These are phyloP conservation scores for Erythrobasidium yunnanense DNA, from an alignment of 768 basidiomycete genomes.

Conservation along the genomic window DNA sequence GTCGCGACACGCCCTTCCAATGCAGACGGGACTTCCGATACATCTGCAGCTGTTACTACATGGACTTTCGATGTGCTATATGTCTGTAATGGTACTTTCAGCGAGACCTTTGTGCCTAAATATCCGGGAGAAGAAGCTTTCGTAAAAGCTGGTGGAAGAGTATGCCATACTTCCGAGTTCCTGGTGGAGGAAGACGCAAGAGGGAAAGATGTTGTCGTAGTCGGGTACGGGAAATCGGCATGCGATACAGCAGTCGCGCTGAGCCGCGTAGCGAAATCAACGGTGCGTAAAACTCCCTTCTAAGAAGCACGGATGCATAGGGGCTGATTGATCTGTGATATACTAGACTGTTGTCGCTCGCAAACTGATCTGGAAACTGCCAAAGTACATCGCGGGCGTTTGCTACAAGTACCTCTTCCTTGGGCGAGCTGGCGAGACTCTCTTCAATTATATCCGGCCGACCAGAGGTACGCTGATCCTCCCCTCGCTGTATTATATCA, in stretches of 20 bases:
- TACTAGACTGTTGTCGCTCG: constrained; percentile 18
- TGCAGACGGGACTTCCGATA: not conserved
- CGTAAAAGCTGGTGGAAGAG: constrained; percentile 1
- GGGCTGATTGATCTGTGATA: not conserved
- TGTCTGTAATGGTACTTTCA: constrained; percentile 25
- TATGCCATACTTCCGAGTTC: constrained; percentile 20
- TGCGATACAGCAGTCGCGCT: constrained; percentile 19
- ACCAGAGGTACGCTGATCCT: not conserved
- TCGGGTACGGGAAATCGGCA: constrained; percentile 23
- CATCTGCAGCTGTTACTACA: not conserved
- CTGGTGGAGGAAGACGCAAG: not conserved
- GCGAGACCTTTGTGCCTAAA: constrained; percentile 5
- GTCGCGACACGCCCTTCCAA: not conserved
- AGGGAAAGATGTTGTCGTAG: constrained; percentile 15
- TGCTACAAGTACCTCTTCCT: constrained; percentile 24
- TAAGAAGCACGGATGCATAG: not conserved
- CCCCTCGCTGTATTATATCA: not conserved
- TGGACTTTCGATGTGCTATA: constrained; percentile 3
- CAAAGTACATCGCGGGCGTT: constrained; percentile 23
- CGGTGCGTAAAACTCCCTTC: not conserved
- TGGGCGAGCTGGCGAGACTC: constrained; percentile 6
- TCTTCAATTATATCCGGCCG: constrained; percentile 21
- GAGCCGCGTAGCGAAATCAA: constrained; percentile 4
- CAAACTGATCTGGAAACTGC: constrained; percentile 24
- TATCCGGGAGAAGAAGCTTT: constrained; percentile 18